Percentiles rank a stretch among this genome's conserved stretches.
phyloP scores from a whole-genome alignment of 1,139 yeast species.

The Fermentozyma sake region DNA sequence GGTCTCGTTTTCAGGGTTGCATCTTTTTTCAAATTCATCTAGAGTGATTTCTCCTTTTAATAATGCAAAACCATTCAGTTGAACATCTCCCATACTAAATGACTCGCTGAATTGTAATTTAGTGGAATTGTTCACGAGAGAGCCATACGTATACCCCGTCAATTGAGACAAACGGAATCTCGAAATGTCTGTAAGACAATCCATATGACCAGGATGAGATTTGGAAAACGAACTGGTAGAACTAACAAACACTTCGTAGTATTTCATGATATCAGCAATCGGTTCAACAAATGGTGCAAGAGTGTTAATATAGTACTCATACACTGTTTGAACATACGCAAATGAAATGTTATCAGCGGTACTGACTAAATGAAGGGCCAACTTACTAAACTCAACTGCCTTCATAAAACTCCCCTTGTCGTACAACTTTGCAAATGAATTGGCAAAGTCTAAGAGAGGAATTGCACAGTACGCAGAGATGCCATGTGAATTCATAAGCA shows the following conservation, averaged over 20 bases:
- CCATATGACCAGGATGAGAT: slow-evolving; percentile 8
- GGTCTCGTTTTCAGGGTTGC: slow-evolving; percentile 4
- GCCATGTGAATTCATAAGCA: slow-evolving; percentile 23
- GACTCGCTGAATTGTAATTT: no score
- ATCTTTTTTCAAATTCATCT: slow-evolving; percentile 11
- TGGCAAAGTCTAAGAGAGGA: slow-evolving; percentile 29
- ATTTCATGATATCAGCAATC: slow-evolving; percentile 29
- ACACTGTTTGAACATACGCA: slow-evolving; percentile 36
- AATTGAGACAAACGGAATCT: slow-evolving; percentile 15
- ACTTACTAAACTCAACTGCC: slow-evolving; percentile 25
- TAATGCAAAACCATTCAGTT: slow-evolving; percentile 11
- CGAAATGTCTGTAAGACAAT: slow-evolving; percentile 13
- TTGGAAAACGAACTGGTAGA: slow-evolving; percentile 14
- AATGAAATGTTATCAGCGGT: slow-evolving; percentile 30
- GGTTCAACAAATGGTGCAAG: slow-evolving; percentile 46
- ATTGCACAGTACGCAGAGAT: slow-evolving; percentile 23
- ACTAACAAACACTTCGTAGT: slow-evolving; percentile 22
- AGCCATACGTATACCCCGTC: slow-evolving; percentile 14
- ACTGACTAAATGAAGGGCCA: slow-evolving; percentile 38
- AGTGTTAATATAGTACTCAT: slow-evolving; percentile 40
- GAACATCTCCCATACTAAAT: no score
- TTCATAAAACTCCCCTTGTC: slow-evolving; percentile 24
- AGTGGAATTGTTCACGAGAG: no score
- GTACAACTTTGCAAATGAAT: slow-evolving; percentile 33
- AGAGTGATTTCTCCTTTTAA: slow-evolving; percentile 14